Evolutionary conservation across 2,329 filamentous ascomycete genomes (phyloP).

Genomic region (Ophiostoma novo-ulmi): DNA sequence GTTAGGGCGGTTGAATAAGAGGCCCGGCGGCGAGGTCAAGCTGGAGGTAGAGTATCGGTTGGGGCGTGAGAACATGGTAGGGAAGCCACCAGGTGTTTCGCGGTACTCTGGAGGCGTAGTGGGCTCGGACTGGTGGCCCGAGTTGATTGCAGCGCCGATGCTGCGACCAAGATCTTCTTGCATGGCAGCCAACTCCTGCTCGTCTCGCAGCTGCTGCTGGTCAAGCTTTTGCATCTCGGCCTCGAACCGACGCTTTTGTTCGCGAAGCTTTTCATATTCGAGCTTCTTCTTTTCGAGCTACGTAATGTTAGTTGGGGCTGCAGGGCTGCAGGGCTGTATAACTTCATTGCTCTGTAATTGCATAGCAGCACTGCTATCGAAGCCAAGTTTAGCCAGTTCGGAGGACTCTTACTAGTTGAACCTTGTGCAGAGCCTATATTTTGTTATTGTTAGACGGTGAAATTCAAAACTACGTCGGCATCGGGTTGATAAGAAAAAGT

Average conservation of each 20-base stretch:
- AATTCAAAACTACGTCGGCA: background rate
- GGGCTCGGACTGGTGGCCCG: constrained; percentile 84
- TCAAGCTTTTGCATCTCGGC: constrained; percentile 88
- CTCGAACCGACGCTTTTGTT: constrained; percentile 85
- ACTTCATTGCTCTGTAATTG: too few relatives aligned
- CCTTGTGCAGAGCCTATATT: constrained; percentile 60
- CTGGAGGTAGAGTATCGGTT: constrained; percentile 87
- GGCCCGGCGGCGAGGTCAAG: constrained; percentile 72
- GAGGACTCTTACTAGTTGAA: constrained; percentile 59
- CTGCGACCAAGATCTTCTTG: constrained; percentile 66
- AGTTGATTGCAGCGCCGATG: constrained; percentile 40
- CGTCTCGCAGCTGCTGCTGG: constrained; percentile 74
- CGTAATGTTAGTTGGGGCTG: constrained; percentile 5
- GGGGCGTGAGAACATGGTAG: constrained; percentile 73
- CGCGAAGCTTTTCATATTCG: constrained; percentile 85
- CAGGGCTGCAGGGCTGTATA: background rate
- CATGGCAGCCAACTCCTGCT: constrained; percentile 78
- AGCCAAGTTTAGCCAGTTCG: background rate
- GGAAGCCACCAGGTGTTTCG: constrained; percentile 65
- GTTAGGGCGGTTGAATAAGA: constrained; percentile 62
- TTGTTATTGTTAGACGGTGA: constrained; percentile 22
- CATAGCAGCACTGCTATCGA: too few relatives aligned
- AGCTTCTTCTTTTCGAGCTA: constrained; percentile 91
- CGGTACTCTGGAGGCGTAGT: constrained; percentile 93
- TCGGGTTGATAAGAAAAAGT: background rate